Conservation (phyloP, 23 red algal species). For the Gracilaria gracilis region DNA sequence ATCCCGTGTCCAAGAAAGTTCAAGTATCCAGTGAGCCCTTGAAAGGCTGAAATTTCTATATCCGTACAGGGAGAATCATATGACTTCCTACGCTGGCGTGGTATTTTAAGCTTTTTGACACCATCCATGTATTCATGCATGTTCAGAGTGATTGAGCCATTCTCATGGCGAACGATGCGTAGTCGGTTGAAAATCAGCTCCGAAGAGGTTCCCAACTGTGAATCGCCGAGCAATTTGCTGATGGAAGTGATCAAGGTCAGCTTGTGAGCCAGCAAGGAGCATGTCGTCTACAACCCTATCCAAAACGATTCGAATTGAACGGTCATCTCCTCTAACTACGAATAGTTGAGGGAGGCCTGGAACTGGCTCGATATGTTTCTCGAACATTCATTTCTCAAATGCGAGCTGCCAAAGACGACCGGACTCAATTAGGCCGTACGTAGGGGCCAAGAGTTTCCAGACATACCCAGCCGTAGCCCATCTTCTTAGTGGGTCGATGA, state of each 20-base stretch:
- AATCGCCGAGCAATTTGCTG: conserved; percentile 4
- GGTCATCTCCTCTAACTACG: background rate
- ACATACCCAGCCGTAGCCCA: background rate
- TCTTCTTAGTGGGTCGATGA: background rate
- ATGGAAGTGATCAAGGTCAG: conserved; percentile 6
- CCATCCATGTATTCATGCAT: too few relatives aligned
- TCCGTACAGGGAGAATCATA: too few relatives aligned
- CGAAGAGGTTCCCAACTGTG: conserved; percentile 8
- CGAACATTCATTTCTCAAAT: background rate
- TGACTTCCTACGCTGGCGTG: too few relatives aligned
- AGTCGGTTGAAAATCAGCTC: conserved; percentile 37
- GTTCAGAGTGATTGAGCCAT: background rate
- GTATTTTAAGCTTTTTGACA: too few relatives aligned
- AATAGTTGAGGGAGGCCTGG: conserved; percentile 39
- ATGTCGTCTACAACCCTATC: conserved; percentile 52
- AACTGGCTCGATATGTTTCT: background rate
- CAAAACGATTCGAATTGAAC: background rate
- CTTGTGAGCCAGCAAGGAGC: conserved; percentile 21
- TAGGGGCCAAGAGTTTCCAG: conserved; percentile 15
- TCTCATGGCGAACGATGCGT: background rate
- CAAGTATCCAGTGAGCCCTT: background rate
- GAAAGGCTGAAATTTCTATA: background rate
- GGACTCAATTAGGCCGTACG: conserved; percentile 27
- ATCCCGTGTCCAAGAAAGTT: background rate
- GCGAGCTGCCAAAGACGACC: conserved; percentile 32